These are phyloP conservation scores for Paramecium tetraurelia DNA, from an alignment of 73 alveolate species.

Conservation along the genomic window DNA sequence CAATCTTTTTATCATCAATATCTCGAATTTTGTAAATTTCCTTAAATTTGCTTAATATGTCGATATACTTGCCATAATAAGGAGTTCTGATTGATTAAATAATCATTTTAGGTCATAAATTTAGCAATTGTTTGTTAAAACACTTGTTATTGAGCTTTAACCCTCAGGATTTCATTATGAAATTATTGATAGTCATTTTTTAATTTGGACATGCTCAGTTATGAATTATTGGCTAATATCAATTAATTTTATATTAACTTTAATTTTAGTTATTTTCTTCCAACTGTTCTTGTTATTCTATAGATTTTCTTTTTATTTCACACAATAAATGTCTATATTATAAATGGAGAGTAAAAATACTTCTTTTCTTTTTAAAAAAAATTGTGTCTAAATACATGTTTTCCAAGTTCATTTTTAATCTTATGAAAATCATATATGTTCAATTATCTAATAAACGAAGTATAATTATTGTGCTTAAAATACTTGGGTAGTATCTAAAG, in stretches of 20 bases:
- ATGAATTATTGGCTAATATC: neutral
- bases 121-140: neutral
- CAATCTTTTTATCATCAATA: neutral
- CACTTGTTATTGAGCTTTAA: neutral
- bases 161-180: neutral
- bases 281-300: neutral
- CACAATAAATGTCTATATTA: neutral
- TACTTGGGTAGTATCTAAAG: slow-evolving; percentile 76
- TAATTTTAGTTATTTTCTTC: neutral
- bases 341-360: neutral
- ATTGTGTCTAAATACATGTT: neutral
- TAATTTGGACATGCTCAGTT: neutral
- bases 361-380: neutral
- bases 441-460: slow-evolving; percentile 90
- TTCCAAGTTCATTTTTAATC: slow-evolving; percentile 12
- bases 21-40: neutral
- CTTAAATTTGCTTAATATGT: neutral
- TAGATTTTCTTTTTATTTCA: neutral
- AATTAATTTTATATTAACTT: neutral
- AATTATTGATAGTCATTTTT: neutral
- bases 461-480: slow-evolving; percentile 88
- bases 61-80: neutral
- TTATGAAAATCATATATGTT: slow-evolving; percentile 95
- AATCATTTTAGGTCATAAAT: neutral
- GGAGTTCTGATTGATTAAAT: neutral